These are phyloP conservation scores for Torulaspora microellipsoides DNA, from an alignment of 805 yeast species.

Conservation along the genomic window DNA sequence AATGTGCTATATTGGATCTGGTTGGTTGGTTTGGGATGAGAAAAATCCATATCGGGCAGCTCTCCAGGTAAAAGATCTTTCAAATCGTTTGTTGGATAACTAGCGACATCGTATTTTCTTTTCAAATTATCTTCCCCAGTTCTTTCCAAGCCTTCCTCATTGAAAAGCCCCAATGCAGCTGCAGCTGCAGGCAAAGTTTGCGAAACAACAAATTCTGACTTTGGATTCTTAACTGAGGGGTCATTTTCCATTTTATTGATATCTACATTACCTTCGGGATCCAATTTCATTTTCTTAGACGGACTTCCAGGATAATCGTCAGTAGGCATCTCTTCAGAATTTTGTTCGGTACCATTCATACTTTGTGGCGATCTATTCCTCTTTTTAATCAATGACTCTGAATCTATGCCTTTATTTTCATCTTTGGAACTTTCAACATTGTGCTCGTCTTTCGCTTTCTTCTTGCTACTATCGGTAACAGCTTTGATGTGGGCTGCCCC, in stretches of 20 bases:
- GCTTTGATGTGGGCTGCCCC: no score
- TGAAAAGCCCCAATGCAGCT: constrained; percentile 57
- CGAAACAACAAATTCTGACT: constrained; percentile 66
- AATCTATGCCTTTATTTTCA: constrained; percentile 22
- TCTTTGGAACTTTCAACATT: constrained; percentile 18
- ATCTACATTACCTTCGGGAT: constrained; percentile 11
- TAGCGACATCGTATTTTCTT: constrained; percentile 77
- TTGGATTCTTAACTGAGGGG: constrained; percentile 62
- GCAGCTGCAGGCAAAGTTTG: constrained; percentile 68
- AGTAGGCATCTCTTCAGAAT: constrained; percentile 2
- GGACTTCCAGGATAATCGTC: constrained; percentile 2
- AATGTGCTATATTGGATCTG: constrained; percentile 92
- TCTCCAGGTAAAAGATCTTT: constrained; percentile 77
- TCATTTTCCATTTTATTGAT: constrained; percentile 44
- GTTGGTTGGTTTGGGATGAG: constrained; percentile 76
- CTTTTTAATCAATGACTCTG: constrained; percentile 11
- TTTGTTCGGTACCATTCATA: constrained; percentile 13
- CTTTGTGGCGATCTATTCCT: constrained; percentile 14
- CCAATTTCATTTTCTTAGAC: constrained; percentile 16
- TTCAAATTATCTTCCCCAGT: constrained; percentile 73
- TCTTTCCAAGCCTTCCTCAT: constrained; percentile 58
- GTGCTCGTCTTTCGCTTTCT: not conserved
- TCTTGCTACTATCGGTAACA: not conserved
- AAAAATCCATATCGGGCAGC: constrained; percentile 81
- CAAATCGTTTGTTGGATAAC: constrained; percentile 80